Conservation (phyloP, 441 rosid species). For the Raphanus hybrid region DNA sequence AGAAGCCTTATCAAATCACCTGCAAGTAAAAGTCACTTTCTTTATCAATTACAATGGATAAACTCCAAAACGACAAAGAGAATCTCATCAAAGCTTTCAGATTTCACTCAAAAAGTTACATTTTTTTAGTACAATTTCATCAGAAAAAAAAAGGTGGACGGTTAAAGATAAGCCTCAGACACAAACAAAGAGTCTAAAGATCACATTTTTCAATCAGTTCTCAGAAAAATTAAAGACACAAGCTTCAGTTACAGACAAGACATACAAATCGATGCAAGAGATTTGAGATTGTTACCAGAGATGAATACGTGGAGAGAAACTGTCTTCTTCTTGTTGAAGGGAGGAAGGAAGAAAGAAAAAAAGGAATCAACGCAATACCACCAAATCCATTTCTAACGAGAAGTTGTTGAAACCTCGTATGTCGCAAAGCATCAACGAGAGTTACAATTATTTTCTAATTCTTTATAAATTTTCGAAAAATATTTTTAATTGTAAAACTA, state of each 20-base stretch:
- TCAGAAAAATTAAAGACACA: not conserved
- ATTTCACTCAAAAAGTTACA: not conserved
- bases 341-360: not conserved
- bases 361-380: not conserved
- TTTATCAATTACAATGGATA: not conserved
- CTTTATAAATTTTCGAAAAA: not conserved
- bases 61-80: not conserved
- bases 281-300: conserved; percentile 36
- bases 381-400: conserved; percentile 1
- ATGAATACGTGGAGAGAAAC: conserved; percentile 37
- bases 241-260: not conserved
- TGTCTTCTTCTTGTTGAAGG: not conserved
- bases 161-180: not conserved
- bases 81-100: conserved; percentile 8
- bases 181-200: not conserved
- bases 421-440: conserved; percentile 19
- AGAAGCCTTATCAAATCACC: conserved; percentile 21
- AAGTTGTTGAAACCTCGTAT: conserved; percentile 43
- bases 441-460: conserved; percentile 9
- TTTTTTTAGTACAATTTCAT: not conserved
- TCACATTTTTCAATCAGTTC: not conserved
- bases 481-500: no score
- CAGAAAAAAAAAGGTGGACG: not conserved
- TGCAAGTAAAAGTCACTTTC: not conserved
- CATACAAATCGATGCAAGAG: no score